Conservation (phyloP, 148 eudicot genomes). For the Rhododendron ferrugineum region DNA sequence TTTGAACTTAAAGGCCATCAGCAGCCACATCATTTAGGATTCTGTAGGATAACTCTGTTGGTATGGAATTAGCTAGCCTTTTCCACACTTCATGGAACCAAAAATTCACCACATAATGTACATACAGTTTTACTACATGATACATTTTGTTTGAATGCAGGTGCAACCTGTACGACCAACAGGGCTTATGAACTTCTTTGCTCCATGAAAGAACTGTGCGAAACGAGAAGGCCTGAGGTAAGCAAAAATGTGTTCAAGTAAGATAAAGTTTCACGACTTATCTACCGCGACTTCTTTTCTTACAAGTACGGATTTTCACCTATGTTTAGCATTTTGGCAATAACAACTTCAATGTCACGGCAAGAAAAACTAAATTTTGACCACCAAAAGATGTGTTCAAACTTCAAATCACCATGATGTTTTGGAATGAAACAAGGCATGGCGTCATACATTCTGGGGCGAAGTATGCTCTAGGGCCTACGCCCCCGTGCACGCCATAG, state of each 20-base stretch:
- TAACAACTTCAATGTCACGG: background rate
- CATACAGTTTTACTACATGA: background rate
- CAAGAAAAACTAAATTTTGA: background rate
- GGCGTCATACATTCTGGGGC: too few species aligned
- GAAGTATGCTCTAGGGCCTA: too few species aligned
- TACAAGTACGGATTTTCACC: too few species aligned
- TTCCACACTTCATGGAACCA: background rate
- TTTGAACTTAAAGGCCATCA: too few species aligned
- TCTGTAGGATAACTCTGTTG: too few species aligned
- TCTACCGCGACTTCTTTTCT: background rate
- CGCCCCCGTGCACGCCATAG: too few species aligned
- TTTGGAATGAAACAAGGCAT: background rate
- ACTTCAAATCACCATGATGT: too few species aligned
- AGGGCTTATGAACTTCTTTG: slow-evolving; percentile 53
- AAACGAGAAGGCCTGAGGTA: slow-evolving; percentile 67
- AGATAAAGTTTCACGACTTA: too few species aligned
- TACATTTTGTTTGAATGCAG: slow-evolving; percentile 24
- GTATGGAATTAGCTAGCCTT: background rate
- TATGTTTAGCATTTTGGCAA: background rate
- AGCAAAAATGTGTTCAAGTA: slow-evolving; percentile 8
- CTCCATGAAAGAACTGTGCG: slow-evolving; percentile 57
- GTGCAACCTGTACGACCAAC: slow-evolving; percentile 22
- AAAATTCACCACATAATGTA: background rate
- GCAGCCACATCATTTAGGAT: too few species aligned
- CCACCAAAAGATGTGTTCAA: background rate